Conservation (phyloP, 768 basidiomycete genomes). For the Rhizopogon vulgaris region DNA sequence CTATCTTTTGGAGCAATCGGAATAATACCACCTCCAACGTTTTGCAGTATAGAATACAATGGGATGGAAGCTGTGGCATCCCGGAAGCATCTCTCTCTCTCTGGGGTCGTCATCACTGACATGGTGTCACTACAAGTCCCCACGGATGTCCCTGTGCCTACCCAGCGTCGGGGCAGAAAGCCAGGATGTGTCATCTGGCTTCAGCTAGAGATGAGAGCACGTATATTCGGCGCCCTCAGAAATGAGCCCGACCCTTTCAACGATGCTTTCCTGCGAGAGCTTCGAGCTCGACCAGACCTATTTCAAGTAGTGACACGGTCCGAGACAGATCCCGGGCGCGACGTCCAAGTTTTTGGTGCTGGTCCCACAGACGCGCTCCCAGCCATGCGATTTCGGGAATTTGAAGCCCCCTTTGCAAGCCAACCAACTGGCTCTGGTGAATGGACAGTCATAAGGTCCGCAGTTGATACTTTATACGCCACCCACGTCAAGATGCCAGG, state of each 20-base stretch:
- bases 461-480: conserved; percentile 18
- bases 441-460: conserved; percentile 13
- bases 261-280: conserved; percentile 20
- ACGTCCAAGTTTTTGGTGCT: conserved; percentile 20
- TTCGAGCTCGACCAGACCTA: conserved; percentile 24
- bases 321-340: conserved; percentile 19
- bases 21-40: conserved; percentile 12
- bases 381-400: conserved; percentile 7
- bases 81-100: conserved; percentile 17
- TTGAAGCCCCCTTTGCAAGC: conserved; percentile 13
- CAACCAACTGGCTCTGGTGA: neutral
- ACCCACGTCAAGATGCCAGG: neutral
- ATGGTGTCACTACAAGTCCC: conserved; percentile 7
- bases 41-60: conserved; percentile 6
- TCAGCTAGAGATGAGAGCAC: conserved; percentile 15
- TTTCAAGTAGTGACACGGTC: conserved; percentile 25
- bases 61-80: neutral
- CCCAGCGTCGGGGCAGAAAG: conserved; percentile 4
- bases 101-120: conserved; percentile 15
- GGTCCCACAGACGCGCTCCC: conserved; percentile 8
- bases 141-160: conserved; percentile 5
- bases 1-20: conserved; percentile 20
- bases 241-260: conserved; percentile 22
- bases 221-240: conserved; percentile 27
- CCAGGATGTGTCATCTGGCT: conserved; percentile 17